Evolutionary conservation across 495 filamentous ascomycete genomes (phyloP).

Genomic region (Penicillium ochrochloron): DNA sequence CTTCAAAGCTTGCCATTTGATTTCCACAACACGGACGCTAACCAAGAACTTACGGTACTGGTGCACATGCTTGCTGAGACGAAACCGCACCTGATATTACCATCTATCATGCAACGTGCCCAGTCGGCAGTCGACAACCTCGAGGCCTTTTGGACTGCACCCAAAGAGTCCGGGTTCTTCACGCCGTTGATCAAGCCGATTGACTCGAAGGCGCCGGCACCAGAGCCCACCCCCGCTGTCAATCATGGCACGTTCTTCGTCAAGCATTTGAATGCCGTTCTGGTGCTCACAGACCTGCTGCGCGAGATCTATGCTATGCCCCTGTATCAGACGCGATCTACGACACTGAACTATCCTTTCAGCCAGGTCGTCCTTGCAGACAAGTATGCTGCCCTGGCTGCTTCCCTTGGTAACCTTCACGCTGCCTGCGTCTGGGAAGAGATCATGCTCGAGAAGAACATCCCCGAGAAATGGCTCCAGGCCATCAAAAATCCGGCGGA

Average conservation of each 20-base stretch:
- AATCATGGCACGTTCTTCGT: slow-evolving; percentile 71
- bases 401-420: slow-evolving; percentile 74
- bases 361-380: slow-evolving; percentile 78
- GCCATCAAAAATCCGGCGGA: slow-evolving; percentile 59
- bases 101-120: slow-evolving; percentile 74
- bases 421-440: slow-evolving; percentile 83
- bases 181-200: slow-evolving; percentile 56
- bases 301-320: slow-evolving; percentile 71
- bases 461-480: slow-evolving; percentile 70
- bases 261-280: slow-evolving; percentile 75
- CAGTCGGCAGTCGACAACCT: slow-evolving; percentile 71
- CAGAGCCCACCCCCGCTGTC: slow-evolving; percentile 33
- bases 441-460: slow-evolving; percentile 67
- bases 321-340: slow-evolving; percentile 63
- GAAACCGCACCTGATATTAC: slow-evolving; percentile 79
- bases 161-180: slow-evolving; percentile 65
- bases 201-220: slow-evolving; percentile 29
- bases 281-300: slow-evolving; percentile 73
- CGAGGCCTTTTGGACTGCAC: slow-evolving; percentile 62
- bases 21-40: slow-evolving; percentile 69
- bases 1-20: slow-evolving; percentile 77
- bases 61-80: slow-evolving; percentile 80
- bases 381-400: slow-evolving; percentile 70
- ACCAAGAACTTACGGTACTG: slow-evolving; percentile 69
- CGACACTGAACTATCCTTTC: slow-evolving; percentile 59